Conservation (phyloP, 495 filamentous ascomycete species). For the Penicillium angulare region DNA sequence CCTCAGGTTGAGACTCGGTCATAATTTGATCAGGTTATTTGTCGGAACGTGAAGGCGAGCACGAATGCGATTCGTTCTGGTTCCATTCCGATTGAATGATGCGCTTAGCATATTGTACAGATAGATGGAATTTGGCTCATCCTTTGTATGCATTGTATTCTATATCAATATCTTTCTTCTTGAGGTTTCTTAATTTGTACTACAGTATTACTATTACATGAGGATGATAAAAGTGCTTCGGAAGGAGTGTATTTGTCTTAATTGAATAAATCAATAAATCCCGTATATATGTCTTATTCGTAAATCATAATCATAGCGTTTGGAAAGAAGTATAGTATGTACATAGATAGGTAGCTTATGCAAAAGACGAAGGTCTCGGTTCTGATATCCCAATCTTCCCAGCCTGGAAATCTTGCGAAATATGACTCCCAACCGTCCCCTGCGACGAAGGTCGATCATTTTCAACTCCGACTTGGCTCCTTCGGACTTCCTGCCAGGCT, state of each 20-base stretch:
- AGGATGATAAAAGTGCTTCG: background rate
- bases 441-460: background rate
- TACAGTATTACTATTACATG: too few relatives aligned
- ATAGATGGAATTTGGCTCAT: conserved; percentile 35
- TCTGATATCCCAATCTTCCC: too few relatives aligned
- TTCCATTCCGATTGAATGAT: too few relatives aligned
- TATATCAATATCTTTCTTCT: conserved; percentile 24
- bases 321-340: background rate
- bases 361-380: conserved; percentile 11
- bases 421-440: background rate
- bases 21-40: conserved; percentile 14
- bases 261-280: too few relatives aligned
- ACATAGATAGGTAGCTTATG: too few relatives aligned
- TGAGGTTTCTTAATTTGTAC: background rate
- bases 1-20: conserved; percentile 26
- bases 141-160: conserved; percentile 37
- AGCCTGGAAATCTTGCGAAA: background rate
- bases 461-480: too few relatives aligned
- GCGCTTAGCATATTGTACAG: conserved; percentile 38
- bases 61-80: too few relatives aligned
- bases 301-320: background rate
- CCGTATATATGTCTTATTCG: too few relatives aligned
- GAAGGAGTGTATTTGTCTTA: too few relatives aligned
- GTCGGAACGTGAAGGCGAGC: too few relatives aligned
- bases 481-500: too few relatives aligned